A percentile compares a stretch with the other conserved stretches of the same genome.
Conservation (phyloP, 768 basidiomycete species). For the Russula compacta region DNA sequence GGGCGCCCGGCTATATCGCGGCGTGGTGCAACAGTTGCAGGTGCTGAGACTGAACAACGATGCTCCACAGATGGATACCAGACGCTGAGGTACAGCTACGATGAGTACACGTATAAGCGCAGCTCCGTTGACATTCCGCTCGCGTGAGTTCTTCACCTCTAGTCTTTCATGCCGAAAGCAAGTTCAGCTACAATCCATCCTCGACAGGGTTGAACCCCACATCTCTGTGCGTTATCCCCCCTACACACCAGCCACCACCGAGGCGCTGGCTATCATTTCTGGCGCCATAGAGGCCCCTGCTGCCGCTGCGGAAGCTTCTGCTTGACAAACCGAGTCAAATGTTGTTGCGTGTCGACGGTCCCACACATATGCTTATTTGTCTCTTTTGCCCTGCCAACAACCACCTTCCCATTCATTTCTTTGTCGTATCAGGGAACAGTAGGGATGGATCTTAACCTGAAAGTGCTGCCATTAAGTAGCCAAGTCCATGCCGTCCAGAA, state of each 20-base stretch:
- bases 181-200: not conserved
- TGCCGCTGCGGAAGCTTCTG: not conserved
- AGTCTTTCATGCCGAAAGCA: not conserved
- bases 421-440: not conserved
- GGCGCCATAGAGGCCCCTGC: not conserved
- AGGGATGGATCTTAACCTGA: not conserved
- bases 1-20: not conserved
- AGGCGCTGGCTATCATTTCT: not conserved
- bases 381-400: not conserved
- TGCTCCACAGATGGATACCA: slow-evolving; percentile 23
- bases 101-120: slow-evolving; percentile 42
- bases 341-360: not conserved
- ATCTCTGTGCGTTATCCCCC: slow-evolving; percentile 54
- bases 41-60: not conserved
- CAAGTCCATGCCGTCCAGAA: not conserved
- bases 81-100: slow-evolving; percentile 24
- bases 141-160: slow-evolving; percentile 34
- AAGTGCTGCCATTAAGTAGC: not conserved
- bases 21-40: not conserved
- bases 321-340: not conserved
- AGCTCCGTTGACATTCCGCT: slow-evolving; percentile 45
- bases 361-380: not conserved
- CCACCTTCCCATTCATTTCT: not conserved
- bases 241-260: slow-evolving; percentile 34
- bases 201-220: slow-evolving; percentile 39